phyloP scores from a whole-genome alignment of 768 basidiomycete species.

The Boletus vermiculosoides region DNA sequence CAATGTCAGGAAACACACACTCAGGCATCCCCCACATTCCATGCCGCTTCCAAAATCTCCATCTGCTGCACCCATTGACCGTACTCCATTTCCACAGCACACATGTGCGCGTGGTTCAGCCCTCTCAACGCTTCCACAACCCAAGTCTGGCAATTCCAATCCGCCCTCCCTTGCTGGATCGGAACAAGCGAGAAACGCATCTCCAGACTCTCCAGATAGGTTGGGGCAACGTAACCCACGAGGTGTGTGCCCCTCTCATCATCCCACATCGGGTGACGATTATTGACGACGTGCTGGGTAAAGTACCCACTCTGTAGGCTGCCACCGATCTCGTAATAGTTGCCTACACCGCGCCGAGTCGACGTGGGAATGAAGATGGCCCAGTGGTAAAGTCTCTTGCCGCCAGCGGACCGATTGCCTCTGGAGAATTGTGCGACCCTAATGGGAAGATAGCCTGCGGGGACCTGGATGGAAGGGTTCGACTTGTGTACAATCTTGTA shows the following conservation, averaged over 20 bases:
- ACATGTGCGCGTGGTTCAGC: conserved; percentile 12
- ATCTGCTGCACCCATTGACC: conserved; percentile 13
- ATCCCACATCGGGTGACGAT: conserved; percentile 15
- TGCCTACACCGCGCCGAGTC: conserved; percentile 16
- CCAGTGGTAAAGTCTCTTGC: conserved; percentile 9
- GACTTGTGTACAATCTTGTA: conserved; percentile 11
- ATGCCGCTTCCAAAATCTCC: conserved; percentile 15
- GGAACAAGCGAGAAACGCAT: conserved; percentile 11
- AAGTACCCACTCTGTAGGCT: conserved; percentile 12
- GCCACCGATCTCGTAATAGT: conserved; percentile 20
- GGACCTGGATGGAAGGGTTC: conserved; percentile 8
- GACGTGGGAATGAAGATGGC: conserved; percentile 26
- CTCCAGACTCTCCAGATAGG: conserved; percentile 2
- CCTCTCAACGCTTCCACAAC: conserved; percentile 19
- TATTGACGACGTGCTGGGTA: conserved; percentile 15
- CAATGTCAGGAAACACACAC: too few relatives aligned
- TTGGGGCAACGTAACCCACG: conserved; percentile 11
- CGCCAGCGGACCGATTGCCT: conserved; percentile 1
- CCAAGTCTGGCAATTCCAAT: conserved; percentile 24
- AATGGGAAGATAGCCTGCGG: conserved; percentile 16
- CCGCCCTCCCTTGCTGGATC: conserved; percentile 8
- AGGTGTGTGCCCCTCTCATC: conserved; percentile 15
- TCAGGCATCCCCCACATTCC: conserved; percentile 19
- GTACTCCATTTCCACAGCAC: conserved; percentile 17
- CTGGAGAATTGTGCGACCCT: conserved; percentile 14